Percentiles rank a stretch among this genome's conserved stretches.
These are phyloP conservation scores for Gossypium australe DNA, from an alignment of 345 rosid genomes.

Conservation along the genomic window DNA sequence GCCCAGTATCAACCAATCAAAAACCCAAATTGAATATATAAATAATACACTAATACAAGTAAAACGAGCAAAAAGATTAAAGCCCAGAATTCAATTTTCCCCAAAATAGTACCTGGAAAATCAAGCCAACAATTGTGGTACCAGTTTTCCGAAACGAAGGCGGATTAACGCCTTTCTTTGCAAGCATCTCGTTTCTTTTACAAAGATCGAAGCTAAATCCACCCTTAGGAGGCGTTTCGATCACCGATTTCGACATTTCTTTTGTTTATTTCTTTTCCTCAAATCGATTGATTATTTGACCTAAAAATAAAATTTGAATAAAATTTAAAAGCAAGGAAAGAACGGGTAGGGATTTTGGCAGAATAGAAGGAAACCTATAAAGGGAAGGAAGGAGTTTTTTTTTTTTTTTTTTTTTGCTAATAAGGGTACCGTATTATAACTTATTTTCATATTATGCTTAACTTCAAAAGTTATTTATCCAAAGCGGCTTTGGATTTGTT, in stretches of 20 bases:
- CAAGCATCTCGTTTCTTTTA: conserved; percentile 70
- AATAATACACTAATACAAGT: neutral
- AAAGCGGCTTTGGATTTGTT: neutral
- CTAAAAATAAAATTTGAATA: conserved; percentile 3
- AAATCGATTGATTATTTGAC: neutral
- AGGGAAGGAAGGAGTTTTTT: neutral
- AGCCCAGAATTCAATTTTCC: neutral
- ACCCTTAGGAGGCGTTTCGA: conserved; percentile 56
- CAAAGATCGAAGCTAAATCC: conserved; percentile 92
- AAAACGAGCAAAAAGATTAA: neutral
- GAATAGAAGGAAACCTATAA: neutral
- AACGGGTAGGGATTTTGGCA: neutral
- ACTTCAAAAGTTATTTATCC: neutral
- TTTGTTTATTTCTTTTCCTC: conserved; percentile 18
- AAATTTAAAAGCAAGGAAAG: neutral
- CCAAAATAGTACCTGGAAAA: conserved; percentile 50
- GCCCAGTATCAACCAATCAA: neutral
- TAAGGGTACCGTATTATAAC: neutral
- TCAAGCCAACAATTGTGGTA: conserved; percentile 88
- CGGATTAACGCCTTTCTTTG: conserved; percentile 50
- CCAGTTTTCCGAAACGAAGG: conserved; percentile 83
- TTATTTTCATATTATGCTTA: neutral
- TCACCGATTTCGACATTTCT: conserved; percentile 43
- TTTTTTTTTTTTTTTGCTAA: neutral
- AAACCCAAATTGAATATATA: neutral